Percentiles rank a stretch among this genome's conserved stretches.
These are phyloP conservation scores for Fusarium napiforme DNA, from an alignment of 2,329 filamentous ascomycete genomes.

Conservation along the genomic window DNA sequence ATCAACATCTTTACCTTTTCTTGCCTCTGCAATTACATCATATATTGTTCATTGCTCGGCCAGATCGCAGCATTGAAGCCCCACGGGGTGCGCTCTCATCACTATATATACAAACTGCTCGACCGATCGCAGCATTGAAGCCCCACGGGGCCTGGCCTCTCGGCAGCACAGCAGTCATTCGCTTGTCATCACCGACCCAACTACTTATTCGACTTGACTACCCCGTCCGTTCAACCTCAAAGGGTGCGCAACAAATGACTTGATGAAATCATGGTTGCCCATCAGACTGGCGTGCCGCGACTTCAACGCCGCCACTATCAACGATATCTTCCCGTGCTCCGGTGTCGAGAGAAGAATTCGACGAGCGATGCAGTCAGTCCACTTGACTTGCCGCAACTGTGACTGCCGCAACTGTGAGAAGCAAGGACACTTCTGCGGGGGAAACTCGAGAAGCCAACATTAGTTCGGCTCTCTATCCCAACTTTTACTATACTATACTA, in stretches of 20 bases:
- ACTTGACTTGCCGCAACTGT: slow-evolving; percentile 46
- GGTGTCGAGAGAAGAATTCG: no score
- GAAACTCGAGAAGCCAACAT: slow-evolving; percentile 76
- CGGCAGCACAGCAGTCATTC: background rate
- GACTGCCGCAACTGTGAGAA: slow-evolving; percentile 74
- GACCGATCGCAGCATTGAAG: background rate
- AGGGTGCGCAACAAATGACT: background rate
- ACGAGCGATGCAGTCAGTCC: no score
- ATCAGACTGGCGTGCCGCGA: no score
- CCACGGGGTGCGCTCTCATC: background rate
- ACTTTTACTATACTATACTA: slow-evolving; percentile 20
- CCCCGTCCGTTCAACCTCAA: background rate
- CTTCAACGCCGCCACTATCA: no score
- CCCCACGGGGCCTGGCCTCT: background rate
- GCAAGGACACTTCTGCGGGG: slow-evolving; percentile 70
- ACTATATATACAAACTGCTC: background rate
- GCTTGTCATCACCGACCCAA: background rate
- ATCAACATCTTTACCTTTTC: background rate
- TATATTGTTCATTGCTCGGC: slow-evolving; percentile 65
- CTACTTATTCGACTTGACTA: background rate
- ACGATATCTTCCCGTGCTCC: no score
- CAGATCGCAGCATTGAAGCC: slow-evolving; percentile 47
- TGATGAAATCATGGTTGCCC: no score
- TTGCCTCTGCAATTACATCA: no score
- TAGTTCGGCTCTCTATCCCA: slow-evolving; percentile 61